phyloP scores from a whole-genome alignment of 768 basidiomycete species.

The Chalciporus piperatus region DNA sequence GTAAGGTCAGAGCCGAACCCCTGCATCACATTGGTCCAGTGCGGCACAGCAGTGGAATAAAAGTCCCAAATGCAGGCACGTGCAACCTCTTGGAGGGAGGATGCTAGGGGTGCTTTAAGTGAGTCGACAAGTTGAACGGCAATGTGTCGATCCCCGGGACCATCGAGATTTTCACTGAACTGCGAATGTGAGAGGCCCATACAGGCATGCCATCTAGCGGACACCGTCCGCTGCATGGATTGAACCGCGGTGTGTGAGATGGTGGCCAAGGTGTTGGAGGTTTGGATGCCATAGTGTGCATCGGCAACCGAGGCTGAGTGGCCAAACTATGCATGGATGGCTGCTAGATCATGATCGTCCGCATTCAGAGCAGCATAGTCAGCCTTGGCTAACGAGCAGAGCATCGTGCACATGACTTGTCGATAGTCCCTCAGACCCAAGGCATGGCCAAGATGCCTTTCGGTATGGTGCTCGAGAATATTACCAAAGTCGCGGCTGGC shows the following conservation, averaged over 20 bases:
- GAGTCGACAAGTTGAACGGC: too few relatives aligned
- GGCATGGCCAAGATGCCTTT: neutral
- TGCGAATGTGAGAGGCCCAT: neutral
- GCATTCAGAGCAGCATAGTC: too few relatives aligned
- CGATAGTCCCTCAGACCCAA: neutral
- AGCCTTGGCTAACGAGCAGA: neutral
- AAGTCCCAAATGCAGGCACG: neutral
- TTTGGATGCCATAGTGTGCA: conserved; percentile 1
- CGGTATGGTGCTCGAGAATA: too few relatives aligned
- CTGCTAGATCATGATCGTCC: neutral
- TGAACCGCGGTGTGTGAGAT: neutral
- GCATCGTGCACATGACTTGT: neutral
- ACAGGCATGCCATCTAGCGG: conserved; percentile 1
- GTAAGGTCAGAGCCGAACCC: neutral
- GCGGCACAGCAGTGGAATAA: neutral
- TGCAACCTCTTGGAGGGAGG: neutral
- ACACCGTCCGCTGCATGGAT: conserved; percentile 2
- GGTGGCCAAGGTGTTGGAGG: neutral
- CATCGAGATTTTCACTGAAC: too few relatives aligned
- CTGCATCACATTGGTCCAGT: conserved; percentile 1
- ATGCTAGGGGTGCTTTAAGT: neutral
- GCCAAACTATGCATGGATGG: conserved; percentile 1
- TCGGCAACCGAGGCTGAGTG: neutral
- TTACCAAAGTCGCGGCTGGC: neutral
- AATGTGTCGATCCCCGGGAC: too few relatives aligned